A percentile compares a stretch with the other conserved stretches of the same genome.
These are phyloP conservation scores for Avena eriantha DNA, from an alignment of 176 grass and related monocot genomes.

Conservation along the genomic window DNA sequence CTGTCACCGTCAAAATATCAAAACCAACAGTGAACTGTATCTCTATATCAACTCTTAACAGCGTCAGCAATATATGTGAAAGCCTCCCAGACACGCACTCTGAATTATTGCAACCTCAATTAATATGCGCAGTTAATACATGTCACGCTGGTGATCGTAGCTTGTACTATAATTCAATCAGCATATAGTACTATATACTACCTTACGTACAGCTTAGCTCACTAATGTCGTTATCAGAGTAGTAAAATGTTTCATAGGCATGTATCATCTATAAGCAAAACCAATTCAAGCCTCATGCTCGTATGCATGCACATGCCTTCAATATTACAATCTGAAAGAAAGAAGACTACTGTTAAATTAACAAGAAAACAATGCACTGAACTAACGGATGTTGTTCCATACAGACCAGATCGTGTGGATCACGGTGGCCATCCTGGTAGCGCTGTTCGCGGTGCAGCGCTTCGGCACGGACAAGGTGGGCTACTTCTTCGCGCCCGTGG, in stretches of 20 bases:
- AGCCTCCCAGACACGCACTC: constrained; percentile 9
- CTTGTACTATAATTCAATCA: neutral
- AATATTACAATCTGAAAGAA: too few relatives aligned
- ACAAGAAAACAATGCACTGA: neutral
- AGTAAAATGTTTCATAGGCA: neutral
- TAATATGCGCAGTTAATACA: neutral
- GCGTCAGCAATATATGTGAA: neutral
- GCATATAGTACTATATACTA: too few relatives aligned
- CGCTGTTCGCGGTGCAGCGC: too few relatives aligned
- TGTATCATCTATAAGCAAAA: too few relatives aligned
- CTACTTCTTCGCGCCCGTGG: constrained; percentile 56
- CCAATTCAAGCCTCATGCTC: too few relatives aligned
- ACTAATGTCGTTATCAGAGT: neutral
- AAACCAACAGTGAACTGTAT: neutral
- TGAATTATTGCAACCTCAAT: constrained; percentile 12
- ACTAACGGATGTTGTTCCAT: neutral
- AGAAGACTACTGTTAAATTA: neutral
- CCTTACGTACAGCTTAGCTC: too few relatives aligned
- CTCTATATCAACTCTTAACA: neutral
- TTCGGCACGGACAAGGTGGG: constrained; percentile 64
- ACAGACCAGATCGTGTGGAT: constrained; percentile 62
- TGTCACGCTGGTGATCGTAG: neutral
- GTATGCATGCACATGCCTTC: too few relatives aligned
- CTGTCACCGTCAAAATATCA: neutral
- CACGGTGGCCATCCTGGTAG: constrained; percentile 24